Evolutionary conservation across 108 stramenopile species (phyloP).

Genomic region (Nitzschia putrida): DNA sequence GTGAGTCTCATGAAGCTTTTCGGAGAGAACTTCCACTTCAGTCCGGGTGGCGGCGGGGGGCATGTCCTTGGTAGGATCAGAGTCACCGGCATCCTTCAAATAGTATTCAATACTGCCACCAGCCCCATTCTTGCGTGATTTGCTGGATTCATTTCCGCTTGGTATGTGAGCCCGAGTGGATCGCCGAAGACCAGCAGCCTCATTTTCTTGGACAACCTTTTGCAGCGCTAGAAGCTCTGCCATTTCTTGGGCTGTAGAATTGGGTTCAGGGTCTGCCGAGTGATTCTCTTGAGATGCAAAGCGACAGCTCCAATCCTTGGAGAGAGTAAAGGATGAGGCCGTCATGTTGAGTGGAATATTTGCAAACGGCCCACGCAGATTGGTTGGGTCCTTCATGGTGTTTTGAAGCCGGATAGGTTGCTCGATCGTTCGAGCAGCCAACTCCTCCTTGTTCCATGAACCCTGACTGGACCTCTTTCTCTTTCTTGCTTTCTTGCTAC

Average conservation of each 20-base stretch:
- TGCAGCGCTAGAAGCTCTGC: conserved; percentile 38
- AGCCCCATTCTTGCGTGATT: not conserved
- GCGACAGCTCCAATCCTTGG: conserved; percentile 48
- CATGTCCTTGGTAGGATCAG: not conserved
- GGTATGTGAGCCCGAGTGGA: conserved; percentile 30
- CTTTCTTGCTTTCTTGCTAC: conserved; percentile 27
- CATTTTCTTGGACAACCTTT: conserved; percentile 28
- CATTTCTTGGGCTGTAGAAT: conserved; percentile 26
- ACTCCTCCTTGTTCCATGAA: conserved; percentile 34
- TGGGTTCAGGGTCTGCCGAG: not conserved
- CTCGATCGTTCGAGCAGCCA: conserved; percentile 48
- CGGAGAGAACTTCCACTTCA: conserved; percentile 62
- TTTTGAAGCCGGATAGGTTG: conserved; percentile 42
- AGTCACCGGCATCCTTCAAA: not conserved
- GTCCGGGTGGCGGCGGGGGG: conserved; percentile 37
- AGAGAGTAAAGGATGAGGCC: conserved; percentile 43
- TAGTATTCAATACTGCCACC: not conserved
- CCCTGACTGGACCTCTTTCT: conserved; percentile 31
- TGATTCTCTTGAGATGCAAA: not conserved
- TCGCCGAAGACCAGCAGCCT: conserved; percentile 33
- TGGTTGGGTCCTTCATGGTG: conserved; percentile 37
- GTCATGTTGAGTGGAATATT: conserved; percentile 38
- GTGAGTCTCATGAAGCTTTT: conserved; percentile 69
- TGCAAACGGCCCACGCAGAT: conserved; percentile 53
- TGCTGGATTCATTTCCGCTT: not conserved